Evolutionary conservation across 2,329 filamentous ascomycete species (phyloP), one percentile per base, ranked within the genome.

Genomic region (Venturia asperata): DNA sequence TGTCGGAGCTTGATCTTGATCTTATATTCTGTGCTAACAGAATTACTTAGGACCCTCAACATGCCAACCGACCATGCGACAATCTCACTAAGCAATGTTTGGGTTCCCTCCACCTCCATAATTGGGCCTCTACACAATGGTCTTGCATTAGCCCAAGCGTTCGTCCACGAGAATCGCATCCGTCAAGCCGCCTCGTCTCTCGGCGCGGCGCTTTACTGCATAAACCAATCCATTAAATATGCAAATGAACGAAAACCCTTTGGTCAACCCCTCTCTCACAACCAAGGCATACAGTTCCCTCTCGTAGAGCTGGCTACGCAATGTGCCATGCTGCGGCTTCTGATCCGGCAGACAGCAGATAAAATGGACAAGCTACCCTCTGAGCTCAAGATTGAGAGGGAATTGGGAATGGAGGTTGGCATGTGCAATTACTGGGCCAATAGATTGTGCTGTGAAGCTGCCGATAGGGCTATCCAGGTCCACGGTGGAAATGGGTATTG

Each of bases 341-440:
- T 87, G 63, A 86, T 87, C 70, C 76, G 85, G 61, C 83, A 84
- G 69, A 87, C 85, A 1, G 85, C 84, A 1, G 76, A 79, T 39
- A 81, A 86, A 66, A 87, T 87, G 85, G 85, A 87, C 69, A 75
- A 74, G 1, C 79, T 83, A 75, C 77, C 77, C 21, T 34, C 52
- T 2, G 77, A 81, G 67, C 72, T 81, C 7, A 80, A 82, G 42
- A 83, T 87, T 37, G 85, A 87, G 74, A 78, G 77, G 70, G 78
- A 78, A 68, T 75, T 87, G n/a, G 82, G 83, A 30, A 82, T 85
- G 71, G 84, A 85, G 70, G 83, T 87, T 39, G 81, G 78, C 64
- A 87, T 87, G 85, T 87, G 85, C 73, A 87, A 87, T 70, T 87
- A 85, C 71, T 87, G 82, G 78, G 84, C 83, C 0, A 87, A 87